phyloP scores from a whole-genome alignment of 2,329 filamentous ascomycete species.

The Venturia carpophila region DNA sequence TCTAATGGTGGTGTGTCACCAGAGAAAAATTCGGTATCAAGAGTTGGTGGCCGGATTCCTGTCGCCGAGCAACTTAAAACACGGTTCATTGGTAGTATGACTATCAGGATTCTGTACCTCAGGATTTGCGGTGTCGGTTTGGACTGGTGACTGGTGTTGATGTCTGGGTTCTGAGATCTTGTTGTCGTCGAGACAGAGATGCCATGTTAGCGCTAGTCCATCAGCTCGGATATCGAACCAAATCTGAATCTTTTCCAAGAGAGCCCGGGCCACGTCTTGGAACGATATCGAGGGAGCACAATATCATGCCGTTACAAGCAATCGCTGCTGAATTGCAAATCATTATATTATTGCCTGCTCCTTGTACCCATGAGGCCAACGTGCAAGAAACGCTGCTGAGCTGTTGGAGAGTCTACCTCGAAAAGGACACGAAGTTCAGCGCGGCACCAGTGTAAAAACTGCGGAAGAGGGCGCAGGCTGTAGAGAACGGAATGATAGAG shows the following conservation, averaged over 20 bases:
- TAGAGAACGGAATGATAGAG: background rate
- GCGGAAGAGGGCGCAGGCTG: background rate
- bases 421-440: background rate
- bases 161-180: background rate
- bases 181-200: too few relatives aligned
- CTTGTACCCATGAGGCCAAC: background rate
- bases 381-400: background rate
- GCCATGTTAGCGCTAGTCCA: too few relatives aligned
- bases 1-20: too few relatives aligned
- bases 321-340: background rate
- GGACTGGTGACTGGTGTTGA: background rate
- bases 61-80: too few relatives aligned
- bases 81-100: too few relatives aligned
- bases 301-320: background rate
- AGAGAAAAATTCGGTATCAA: too few relatives aligned
- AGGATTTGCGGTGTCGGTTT: background rate
- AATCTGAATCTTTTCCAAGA: background rate
- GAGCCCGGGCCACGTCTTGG: background rate
- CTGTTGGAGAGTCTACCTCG: background rate
- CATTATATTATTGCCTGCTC: background rate
- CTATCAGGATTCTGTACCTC: too few relatives aligned
- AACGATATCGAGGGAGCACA: background rate
- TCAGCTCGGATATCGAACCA: too few relatives aligned
- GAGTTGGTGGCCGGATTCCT: too few relatives aligned
- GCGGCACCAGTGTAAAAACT: too few relatives aligned